These are phyloP conservation scores for Alternaria sp. DNA, from an alignment of 2,329 filamentous ascomycete genomes.

Conservation along the genomic window DNA sequence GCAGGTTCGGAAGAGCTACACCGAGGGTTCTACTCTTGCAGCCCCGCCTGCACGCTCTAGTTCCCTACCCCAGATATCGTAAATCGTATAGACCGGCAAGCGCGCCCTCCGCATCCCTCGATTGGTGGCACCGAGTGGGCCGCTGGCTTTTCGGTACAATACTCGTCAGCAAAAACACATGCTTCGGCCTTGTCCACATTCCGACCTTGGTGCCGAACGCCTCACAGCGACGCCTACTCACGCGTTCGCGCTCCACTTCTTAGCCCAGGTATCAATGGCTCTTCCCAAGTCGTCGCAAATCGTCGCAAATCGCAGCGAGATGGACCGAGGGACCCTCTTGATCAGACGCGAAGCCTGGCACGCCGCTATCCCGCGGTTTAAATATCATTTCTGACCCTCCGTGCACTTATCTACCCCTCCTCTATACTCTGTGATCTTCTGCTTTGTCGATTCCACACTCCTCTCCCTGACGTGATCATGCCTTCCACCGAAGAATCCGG, in stretches of 20 bases:
- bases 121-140: conserved; percentile 25
- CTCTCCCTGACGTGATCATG: conserved; percentile 28
- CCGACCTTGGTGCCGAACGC: conserved; percentile 5
- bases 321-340: conserved; percentile 35
- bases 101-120: conserved; percentile 6
- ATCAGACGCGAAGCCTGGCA: conserved; percentile 10
- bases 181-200: conserved; percentile 1
- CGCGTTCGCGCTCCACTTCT: conserved; percentile 27
- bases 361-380: conserved; percentile 20
- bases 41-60: conserved; percentile 28
- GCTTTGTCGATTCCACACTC: conserved; percentile 3
- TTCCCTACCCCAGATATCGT: conserved; percentile 21
- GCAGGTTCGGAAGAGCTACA: conserved; percentile 27
- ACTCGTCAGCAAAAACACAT: conserved; percentile 10
- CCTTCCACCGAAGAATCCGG: conserved; percentile 28
- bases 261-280: conserved; percentile 14
- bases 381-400: conserved; percentile 26
- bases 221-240: conserved; percentile 13
- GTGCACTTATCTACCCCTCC: conserved; percentile 24
- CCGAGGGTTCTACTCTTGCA: conserved; percentile 24
- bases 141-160: conserved; percentile 1
- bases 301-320: conserved; percentile 38
- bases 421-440: conserved; percentile 13
- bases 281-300: conserved; percentile 25
- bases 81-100: conserved; percentile 18